These are phyloP conservation scores for Amanita inopinata DNA, from an alignment of 768 basidiomycete genomes.

Conservation along the genomic window DNA sequence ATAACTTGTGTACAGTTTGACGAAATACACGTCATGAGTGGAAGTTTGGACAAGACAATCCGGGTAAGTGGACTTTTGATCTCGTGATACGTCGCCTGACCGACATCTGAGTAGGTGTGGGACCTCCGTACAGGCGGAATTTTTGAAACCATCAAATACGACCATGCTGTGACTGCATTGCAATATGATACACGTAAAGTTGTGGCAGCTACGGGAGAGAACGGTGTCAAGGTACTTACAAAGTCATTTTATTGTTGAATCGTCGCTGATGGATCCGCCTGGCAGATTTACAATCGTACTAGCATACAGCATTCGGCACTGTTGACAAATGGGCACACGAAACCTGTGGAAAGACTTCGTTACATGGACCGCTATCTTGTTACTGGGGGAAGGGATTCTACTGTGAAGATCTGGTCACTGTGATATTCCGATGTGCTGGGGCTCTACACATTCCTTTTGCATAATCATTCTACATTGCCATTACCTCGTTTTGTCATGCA, in stretches of 20 bases:
- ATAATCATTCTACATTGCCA: no score
- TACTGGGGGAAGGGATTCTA: constrained; percentile 80
- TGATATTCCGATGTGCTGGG: constrained; percentile 22
- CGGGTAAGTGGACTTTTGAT: constrained; percentile 41
- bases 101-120: constrained; percentile 64
- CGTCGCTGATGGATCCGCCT: constrained; percentile 4
- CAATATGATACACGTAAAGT: constrained; percentile 96
- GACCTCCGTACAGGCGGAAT: constrained; percentile 86
- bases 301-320: constrained; percentile 82
- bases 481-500: no score
- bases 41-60: constrained; percentile 88
- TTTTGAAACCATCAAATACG: constrained; percentile 84
- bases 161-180: constrained; percentile 80
- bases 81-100: constrained; percentile 4
- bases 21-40: constrained; percentile 87
- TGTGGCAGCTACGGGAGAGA: constrained; percentile 86
- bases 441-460: neutral
- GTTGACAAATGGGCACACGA: constrained; percentile 86
- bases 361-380: constrained; percentile 96
- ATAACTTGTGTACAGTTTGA: constrained; percentile 96
- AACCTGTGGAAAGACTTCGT: constrained; percentile 77
- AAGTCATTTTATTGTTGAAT: constrained; percentile 5
- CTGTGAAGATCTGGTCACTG: constrained; percentile 90
- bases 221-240: constrained; percentile 68
- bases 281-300: constrained; percentile 89